phyloP scores from a whole-genome alignment of 306 rosid species.

The Ormosia semicastrata region DNA sequence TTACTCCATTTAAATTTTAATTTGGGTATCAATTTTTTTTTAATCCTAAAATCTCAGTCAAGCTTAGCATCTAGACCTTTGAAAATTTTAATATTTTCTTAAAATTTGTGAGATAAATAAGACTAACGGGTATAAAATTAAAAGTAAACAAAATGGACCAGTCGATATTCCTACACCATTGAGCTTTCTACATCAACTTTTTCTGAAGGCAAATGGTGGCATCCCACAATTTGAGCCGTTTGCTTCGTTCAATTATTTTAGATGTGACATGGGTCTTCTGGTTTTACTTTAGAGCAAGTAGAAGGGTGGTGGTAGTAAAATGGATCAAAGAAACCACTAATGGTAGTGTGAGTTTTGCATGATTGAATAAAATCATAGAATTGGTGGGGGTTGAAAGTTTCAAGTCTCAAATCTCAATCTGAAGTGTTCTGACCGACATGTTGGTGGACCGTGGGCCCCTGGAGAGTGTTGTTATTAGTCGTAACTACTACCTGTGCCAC shows the following conservation, averaged over 20 bases:
- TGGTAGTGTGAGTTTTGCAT: not conserved
- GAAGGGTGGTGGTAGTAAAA: not conserved
- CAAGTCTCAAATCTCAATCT: not conserved
- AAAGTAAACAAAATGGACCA: not conserved
- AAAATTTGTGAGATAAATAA: not conserved
- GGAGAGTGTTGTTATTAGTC: slow-evolving; percentile 15
- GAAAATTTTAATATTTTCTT: not conserved
- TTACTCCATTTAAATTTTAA: not conserved
- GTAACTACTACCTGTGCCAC: slow-evolving; percentile 35
- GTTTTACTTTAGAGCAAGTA: not conserved
- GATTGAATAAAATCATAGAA: not conserved
- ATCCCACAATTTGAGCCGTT: slow-evolving; percentile 3
- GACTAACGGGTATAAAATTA: not conserved
- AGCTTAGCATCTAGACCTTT: not conserved
- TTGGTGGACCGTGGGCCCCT: slow-evolving; percentile 26
- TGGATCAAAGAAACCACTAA: not conserved
- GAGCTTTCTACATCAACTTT: not conserved
- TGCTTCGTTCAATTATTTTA: not conserved
- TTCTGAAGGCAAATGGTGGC: not conserved
- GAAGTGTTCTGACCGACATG: slow-evolving; percentile 12
- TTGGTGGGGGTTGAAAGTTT: too few relatives aligned
- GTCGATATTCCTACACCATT: not conserved
- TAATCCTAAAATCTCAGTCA: not conserved
- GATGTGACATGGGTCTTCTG: slow-evolving; percentile 16
- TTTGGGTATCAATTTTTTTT: not conserved